phyloP scores from a whole-genome alignment of 148 eudicot species.

The Silene uniflora region DNA sequence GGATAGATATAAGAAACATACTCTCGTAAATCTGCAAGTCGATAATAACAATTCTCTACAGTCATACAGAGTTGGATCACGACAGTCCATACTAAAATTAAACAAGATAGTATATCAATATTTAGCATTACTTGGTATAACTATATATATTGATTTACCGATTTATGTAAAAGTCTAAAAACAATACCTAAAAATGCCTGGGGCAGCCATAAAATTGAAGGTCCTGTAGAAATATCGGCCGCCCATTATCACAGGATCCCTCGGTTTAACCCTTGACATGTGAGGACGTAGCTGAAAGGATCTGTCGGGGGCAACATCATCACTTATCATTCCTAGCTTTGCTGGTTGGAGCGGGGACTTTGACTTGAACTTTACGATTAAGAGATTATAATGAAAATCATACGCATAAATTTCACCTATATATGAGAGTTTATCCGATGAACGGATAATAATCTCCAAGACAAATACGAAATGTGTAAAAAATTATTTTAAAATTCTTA shows the following conservation, averaged over 20 bases:
- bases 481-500: no score
- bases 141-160: no score
- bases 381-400: slow-evolving; percentile 2
- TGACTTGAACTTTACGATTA: not conserved
- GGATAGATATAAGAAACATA: not conserved
- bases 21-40: not conserved
- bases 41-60: not conserved
- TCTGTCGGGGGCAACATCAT: not conserved
- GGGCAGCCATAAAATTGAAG: not conserved
- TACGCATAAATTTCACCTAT: not conserved
- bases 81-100: not conserved
- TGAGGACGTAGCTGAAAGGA: not conserved
- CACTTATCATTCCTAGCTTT: not conserved
- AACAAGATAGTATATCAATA: not conserved
- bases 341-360: not conserved
- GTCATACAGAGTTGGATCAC: not conserved
- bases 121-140: not conserved
- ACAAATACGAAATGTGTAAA: not conserved
- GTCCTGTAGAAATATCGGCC: not conserved
- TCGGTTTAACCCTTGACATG: not conserved
- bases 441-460: slow-evolving; percentile 1
- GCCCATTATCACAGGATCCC: not conserved
- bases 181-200: not conserved
- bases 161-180: no score
- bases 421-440: not conserved